These are phyloP conservation scores for Cyclotella cryptica DNA, from an alignment of 108 stramenopile species.

Conservation along the genomic window DNA sequence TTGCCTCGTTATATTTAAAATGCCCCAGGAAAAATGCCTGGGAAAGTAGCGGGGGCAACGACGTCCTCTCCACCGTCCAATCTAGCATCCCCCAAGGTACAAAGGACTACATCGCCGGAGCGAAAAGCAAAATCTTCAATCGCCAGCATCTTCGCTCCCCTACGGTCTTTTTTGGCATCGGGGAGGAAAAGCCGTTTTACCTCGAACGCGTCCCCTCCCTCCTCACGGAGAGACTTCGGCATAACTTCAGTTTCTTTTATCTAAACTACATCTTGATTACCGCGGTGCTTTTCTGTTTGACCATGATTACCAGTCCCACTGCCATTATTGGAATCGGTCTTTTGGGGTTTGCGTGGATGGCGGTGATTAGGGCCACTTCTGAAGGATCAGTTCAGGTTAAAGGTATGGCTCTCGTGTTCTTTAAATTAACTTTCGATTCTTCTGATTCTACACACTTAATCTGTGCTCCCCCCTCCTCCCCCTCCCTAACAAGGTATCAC, in stretches of 20 bases:
- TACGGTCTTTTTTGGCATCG: constrained; percentile 84
- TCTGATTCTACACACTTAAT: neutral
- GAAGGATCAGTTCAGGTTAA: constrained; percentile 64
- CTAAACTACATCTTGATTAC: constrained; percentile 83
- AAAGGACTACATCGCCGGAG: constrained; percentile 66
- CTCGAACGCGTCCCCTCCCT: constrained; percentile 78
- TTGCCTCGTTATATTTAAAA: neutral
- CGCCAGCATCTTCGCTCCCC: constrained; percentile 73
- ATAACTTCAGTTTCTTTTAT: constrained; percentile 89
- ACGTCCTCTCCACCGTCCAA: constrained; percentile 61
- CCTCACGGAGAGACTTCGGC: constrained; percentile 72
- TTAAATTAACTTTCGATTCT: neutral
- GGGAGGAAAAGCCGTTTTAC: constrained; percentile 88
- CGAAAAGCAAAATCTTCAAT: constrained; percentile 70
- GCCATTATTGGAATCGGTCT: constrained; percentile 82
- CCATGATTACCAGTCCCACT: constrained; percentile 73
- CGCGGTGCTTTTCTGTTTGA: constrained; percentile 71
- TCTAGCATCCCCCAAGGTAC: constrained; percentile 81
- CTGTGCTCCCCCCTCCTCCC: neutral
- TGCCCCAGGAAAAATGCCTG: constrained; percentile 81
- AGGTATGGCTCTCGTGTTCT: constrained; percentile 30
- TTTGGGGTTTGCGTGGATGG: constrained; percentile 81
- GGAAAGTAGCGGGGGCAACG: constrained; percentile 77
- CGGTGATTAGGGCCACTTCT: constrained; percentile 67
- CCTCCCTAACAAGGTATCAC: constrained; percentile 42